These are phyloP conservation scores for Pyrenophora teres DNA, from an alignment of 2,329 filamentous ascomycete genomes.

Conservation along the genomic window DNA sequence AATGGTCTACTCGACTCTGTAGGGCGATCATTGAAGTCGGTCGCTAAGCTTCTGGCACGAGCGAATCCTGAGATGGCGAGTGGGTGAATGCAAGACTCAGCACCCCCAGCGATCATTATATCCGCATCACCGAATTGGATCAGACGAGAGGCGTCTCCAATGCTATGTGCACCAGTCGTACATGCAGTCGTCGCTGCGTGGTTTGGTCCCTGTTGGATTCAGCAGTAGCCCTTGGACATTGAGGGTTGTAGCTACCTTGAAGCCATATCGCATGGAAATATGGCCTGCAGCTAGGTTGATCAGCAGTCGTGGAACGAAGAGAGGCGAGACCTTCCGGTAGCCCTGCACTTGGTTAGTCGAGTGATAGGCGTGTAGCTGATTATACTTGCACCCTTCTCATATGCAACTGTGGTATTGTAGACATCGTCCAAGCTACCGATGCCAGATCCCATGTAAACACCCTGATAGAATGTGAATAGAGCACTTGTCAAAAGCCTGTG, in stretches of 20 bases:
- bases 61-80: slow-evolving; percentile 91
- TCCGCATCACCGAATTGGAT: slow-evolving; percentile 90
- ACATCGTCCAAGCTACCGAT: slow-evolving; percentile 94
- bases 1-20: slow-evolving; percentile 80
- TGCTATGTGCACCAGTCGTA: slow-evolving; percentile 91
- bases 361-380: no score
- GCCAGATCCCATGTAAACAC: slow-evolving; percentile 91
- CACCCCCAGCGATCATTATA: slow-evolving; percentile 94
- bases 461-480: slow-evolving; percentile 51
- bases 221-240: neutral
- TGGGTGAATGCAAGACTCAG: slow-evolving; percentile 95
- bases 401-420: slow-evolving; percentile 80
- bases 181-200: slow-evolving; percentile 93
- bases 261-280: slow-evolving; percentile 88
- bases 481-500: neutral
- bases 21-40: slow-evolving; percentile 75
- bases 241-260: slow-evolving; percentile 56
- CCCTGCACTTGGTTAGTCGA: slow-evolving; percentile 60
- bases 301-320: slow-evolving; percentile 90
- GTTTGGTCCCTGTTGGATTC: slow-evolving; percentile 71
- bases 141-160: slow-evolving; percentile 91
- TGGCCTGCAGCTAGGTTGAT: slow-evolving; percentile 96
- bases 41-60: slow-evolving; percentile 82
- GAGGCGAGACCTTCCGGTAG: slow-evolving; percentile 88
- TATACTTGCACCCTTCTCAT: slow-evolving; percentile 69